A percentile compares a stretch with the other conserved stretches of the same genome.
Evolutionary conservation across 768 basidiomycete species (phyloP).

Genomic region (Termitomyces sp.): DNA sequence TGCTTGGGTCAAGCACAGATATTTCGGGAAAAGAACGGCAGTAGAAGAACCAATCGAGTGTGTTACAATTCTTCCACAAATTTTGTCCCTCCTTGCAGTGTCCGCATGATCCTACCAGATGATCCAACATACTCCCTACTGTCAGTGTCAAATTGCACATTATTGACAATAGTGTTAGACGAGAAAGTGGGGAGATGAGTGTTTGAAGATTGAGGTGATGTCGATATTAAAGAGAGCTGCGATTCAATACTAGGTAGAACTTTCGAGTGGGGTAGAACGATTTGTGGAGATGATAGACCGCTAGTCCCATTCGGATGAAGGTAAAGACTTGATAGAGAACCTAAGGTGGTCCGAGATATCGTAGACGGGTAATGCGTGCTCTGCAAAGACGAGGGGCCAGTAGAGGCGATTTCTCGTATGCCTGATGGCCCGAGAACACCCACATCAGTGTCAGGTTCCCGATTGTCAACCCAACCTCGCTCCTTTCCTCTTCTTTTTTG

Average conservation of each 20-base stretch:
- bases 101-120: constrained; percentile 25
- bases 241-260: constrained; percentile 22
- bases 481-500: constrained; percentile 18
- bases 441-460: constrained; percentile 27
- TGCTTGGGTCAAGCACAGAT: background rate
- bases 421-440: background rate
- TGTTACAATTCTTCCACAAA: constrained; percentile 38
- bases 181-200: constrained; percentile 16
- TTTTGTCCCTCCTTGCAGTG: constrained; percentile 41
- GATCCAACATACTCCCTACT: constrained; percentile 13
- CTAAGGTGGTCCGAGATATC: constrained; percentile 19
- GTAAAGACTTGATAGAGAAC: constrained; percentile 23
- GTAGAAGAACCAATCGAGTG: background rate
- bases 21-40: background rate
- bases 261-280: constrained; percentile 15
- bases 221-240: constrained; percentile 24
- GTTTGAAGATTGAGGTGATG: constrained; percentile 22
- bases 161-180: constrained; percentile 12
- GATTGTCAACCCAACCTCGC: constrained; percentile 51
- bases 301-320: constrained; percentile 22
- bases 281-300: constrained; percentile 18
- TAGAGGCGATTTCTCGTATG: constrained; percentile 2
- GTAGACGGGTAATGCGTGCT: constrained; percentile 8
- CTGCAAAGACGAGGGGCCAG: constrained; percentile 2
- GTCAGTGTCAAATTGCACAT: constrained; percentile 1